A percentile compares a stretch with the other conserved stretches of the same genome.
Evolutionary conservation across 306 rosid species (phyloP).

Genomic region (Dalbergia oliveri): DNA sequence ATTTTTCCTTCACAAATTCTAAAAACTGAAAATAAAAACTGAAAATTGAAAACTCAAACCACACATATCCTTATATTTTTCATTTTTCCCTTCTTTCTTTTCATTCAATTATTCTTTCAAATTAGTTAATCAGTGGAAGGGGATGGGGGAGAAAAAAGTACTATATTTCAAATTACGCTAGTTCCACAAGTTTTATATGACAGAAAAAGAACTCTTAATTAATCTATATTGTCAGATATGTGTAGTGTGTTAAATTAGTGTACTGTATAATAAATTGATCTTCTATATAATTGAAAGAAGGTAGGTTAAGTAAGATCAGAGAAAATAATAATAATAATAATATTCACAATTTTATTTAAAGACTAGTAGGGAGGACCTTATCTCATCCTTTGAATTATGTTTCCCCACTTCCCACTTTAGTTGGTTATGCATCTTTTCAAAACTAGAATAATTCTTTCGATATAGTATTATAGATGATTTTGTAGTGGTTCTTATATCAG

Average conservation of each 20-base stretch:
- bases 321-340: too few relatives aligned
- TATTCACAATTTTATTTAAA: too few relatives aligned
- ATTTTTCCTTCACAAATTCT: too few relatives aligned
- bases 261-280: too few relatives aligned
- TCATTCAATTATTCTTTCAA: neutral
- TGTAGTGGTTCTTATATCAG: neutral
- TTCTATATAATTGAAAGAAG: neutral
- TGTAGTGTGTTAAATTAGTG: neutral
- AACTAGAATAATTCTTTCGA: constrained; percentile 17
- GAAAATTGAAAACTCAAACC: too few relatives aligned
- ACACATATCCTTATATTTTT: neutral
- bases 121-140: neutral
- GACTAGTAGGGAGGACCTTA: neutral
- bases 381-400: neutral
- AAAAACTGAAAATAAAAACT: too few relatives aligned
- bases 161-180: neutral
- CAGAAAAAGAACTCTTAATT: too few relatives aligned
- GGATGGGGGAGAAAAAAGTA: neutral
- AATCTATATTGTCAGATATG: neutral
- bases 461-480: neutral
- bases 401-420: constrained; percentile 15
- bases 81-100: neutral
- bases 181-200: neutral
- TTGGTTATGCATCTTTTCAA: constrained; percentile 42
- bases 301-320: neutral